Evolutionary conservation across 495 filamentous ascomycete genomes (phyloP).

Genomic region (Aspergillus carlsbadensis): DNA sequence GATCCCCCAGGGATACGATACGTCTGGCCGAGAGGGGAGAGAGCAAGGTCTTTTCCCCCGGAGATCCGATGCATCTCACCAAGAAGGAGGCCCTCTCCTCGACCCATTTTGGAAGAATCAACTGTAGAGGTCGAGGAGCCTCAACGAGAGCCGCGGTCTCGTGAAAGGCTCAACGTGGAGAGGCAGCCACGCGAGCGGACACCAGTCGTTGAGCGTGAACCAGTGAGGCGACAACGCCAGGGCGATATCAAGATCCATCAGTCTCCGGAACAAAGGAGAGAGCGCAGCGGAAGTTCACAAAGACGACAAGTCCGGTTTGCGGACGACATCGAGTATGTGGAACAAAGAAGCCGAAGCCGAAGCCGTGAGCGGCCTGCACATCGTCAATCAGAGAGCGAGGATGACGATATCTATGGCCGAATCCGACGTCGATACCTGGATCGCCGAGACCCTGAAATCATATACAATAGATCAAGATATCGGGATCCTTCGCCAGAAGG

Average conservation of each 20-base stretch:
- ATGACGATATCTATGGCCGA: background rate
- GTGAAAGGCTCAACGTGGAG: background rate
- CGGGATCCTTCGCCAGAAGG: slow-evolving; percentile 1
- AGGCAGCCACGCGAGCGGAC: slow-evolving; percentile 24
- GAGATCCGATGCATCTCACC: slow-evolving; percentile 12
- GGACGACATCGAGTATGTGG: slow-evolving; percentile 11
- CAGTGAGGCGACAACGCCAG: slow-evolving; percentile 10
- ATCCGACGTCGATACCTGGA: background rate
- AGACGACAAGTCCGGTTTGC: slow-evolving; percentile 21
- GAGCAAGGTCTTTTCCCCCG: slow-evolving; percentile 3
- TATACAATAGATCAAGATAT: slow-evolving; percentile 1
- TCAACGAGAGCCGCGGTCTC: background rate
- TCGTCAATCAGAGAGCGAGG: background rate
- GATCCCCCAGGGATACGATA: slow-evolving; percentile 5
- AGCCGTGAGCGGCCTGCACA: background rate
- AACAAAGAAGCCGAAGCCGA: slow-evolving; percentile 1
- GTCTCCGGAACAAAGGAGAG: background rate
- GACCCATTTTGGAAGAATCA: background rate
- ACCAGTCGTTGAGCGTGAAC: slow-evolving; percentile 21
- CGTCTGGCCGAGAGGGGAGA: background rate
- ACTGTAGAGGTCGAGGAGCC: background rate
- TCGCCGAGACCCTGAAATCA: background rate
- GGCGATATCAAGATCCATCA: slow-evolving; percentile 19
- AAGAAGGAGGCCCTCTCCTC: background rate
- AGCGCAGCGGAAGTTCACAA: slow-evolving; percentile 4